phyloP scores from a whole-genome alignment of 1,284 basidiomycete species.

The Microbotryomycetes sp. region DNA sequence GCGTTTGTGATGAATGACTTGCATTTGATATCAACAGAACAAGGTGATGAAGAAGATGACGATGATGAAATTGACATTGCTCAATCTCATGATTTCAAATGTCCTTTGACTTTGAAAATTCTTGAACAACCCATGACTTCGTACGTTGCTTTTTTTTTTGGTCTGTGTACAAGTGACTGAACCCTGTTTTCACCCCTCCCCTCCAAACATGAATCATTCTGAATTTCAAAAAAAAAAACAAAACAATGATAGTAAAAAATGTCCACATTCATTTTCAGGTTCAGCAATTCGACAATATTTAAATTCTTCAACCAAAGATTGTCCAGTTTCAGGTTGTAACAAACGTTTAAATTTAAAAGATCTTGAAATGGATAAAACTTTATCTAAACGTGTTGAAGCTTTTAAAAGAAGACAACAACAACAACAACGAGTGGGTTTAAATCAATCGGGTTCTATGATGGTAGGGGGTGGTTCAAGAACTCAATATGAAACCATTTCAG shows the following conservation, averaged over 20 bases:
- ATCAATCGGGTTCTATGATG: not conserved
- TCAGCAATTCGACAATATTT: not conserved
- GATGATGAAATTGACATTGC: slow-evolving; percentile 31
- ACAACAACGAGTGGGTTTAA: not conserved
- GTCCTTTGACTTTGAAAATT: slow-evolving; percentile 20
- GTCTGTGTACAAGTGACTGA: not conserved
- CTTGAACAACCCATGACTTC: slow-evolving; percentile 26
- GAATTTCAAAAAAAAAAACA: too few relatives aligned
- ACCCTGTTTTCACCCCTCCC: not conserved
- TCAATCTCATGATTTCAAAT: slow-evolving; percentile 19
- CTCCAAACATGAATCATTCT: too few relatives aligned
- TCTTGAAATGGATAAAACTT: slow-evolving; percentile 5
- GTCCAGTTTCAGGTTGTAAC: slow-evolving; percentile 21
- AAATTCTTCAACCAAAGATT: not conserved
- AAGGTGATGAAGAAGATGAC: slow-evolving; percentile 25
- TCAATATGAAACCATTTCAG: slow-evolving; percentile 16
- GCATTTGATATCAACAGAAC: slow-evolving; percentile 5
- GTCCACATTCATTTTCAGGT: slow-evolving; percentile 18
- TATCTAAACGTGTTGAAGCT: slow-evolving; percentile 17
- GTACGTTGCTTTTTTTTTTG: slow-evolving; percentile 5
- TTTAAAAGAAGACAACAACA: slow-evolving; percentile 11
- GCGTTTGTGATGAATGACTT: not conserved
- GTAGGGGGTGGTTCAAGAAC: not conserved
- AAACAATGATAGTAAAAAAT: slow-evolving; percentile 16
- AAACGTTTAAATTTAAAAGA: slow-evolving; percentile 2